phyloP scores from a whole-genome alignment of 257 asterid genomes.

The Pogostemon cablin region DNA sequence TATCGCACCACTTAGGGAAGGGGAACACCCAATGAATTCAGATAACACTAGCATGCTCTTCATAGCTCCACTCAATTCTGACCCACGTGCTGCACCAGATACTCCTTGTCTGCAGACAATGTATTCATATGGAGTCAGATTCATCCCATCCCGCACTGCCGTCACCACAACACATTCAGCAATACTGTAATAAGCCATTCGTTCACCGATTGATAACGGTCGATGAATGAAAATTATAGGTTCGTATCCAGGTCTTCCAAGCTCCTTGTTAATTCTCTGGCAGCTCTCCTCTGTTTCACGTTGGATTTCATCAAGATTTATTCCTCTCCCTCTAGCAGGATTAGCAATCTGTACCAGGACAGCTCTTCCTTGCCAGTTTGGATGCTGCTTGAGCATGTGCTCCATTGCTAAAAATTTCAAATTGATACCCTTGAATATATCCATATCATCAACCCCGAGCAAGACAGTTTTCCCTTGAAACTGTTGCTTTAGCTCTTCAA shows the following conservation, averaged over 20 bases:
- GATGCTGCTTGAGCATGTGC: slow-evolving; percentile 79
- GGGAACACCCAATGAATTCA: slow-evolving; percentile 93
- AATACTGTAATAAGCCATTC: slow-evolving; percentile 81
- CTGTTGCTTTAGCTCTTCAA: slow-evolving; percentile 68
- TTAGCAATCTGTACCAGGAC: slow-evolving; percentile 83
- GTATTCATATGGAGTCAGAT: slow-evolving; percentile 88
- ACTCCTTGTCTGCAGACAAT: slow-evolving; percentile 84
- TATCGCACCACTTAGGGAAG: slow-evolving; percentile 90
- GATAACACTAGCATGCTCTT: slow-evolving; percentile 92
- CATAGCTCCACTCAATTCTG: slow-evolving; percentile 61
- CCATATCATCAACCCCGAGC: slow-evolving; percentile 93
- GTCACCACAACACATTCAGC: slow-evolving; percentile 95
- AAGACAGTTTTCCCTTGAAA: slow-evolving; percentile 76
- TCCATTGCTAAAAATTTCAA: slow-evolving; percentile 88
- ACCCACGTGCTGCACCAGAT: slow-evolving; percentile 54
- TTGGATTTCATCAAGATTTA: slow-evolving; percentile 66
- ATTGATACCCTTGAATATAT: slow-evolving; percentile 87
- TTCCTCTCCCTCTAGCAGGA: slow-evolving; percentile 83
- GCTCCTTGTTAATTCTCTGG: slow-evolving; percentile 62
- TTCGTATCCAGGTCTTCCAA: slow-evolving; percentile 79
- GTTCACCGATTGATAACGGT: slow-evolving; percentile 67
- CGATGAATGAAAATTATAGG: slow-evolving; percentile 65
- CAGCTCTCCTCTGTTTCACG: slow-evolving; percentile 75
- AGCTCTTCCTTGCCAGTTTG: slow-evolving; percentile 82
- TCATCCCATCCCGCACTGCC: slow-evolving; percentile 95